These are phyloP conservation scores for Sistotremastrum niveocremeum DNA, from an alignment of 768 basidiomycete species.

Conservation along the genomic window DNA sequence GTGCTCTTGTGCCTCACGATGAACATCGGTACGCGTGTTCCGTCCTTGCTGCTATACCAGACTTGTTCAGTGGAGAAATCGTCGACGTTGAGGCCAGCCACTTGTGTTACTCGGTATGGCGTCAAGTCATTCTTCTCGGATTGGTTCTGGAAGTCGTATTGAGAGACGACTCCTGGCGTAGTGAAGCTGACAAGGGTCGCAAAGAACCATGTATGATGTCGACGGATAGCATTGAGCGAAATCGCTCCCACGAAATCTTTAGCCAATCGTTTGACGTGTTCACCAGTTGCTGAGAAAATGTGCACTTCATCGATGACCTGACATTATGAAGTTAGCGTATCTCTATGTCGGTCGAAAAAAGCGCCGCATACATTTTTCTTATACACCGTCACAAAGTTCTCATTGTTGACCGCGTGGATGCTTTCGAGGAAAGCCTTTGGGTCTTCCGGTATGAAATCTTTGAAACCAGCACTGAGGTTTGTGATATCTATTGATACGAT, in stretches of 20 bases:
- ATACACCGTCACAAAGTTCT: conserved; percentile 49
- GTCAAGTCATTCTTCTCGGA: conserved; percentile 40
- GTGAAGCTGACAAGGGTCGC: conserved; percentile 54
- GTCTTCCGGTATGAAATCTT: conserved; percentile 58
- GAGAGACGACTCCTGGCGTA: conserved; percentile 51
- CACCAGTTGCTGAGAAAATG: conserved; percentile 45
- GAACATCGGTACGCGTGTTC: conserved; percentile 76
- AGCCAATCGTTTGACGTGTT: conserved; percentile 40
- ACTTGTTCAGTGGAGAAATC: conserved; percentile 67
- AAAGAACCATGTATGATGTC: conserved; percentile 49
- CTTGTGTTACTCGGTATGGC: conserved; percentile 40
- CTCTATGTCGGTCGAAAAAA: not conserved
- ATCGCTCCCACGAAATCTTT: conserved; percentile 57
- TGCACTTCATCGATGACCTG: conserved; percentile 75
- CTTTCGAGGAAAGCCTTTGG: conserved; percentile 45
- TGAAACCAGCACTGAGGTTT: conserved; percentile 30
- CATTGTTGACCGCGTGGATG: conserved; percentile 32
- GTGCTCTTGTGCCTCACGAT: conserved; percentile 64
- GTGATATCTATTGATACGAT: conserved; percentile 51
- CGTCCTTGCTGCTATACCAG: conserved; percentile 71
- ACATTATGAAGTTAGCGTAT: conserved; percentile 1
- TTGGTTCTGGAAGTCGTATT: conserved; percentile 38
- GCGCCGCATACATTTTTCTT: conserved; percentile 48
- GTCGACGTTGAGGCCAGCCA: conserved; percentile 46
- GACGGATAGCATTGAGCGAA: conserved; percentile 30